Evolutionary conservation across 495 filamentous ascomycete species (phyloP).

Genomic region (Hyphodiscus hymeniophilus): DNA sequence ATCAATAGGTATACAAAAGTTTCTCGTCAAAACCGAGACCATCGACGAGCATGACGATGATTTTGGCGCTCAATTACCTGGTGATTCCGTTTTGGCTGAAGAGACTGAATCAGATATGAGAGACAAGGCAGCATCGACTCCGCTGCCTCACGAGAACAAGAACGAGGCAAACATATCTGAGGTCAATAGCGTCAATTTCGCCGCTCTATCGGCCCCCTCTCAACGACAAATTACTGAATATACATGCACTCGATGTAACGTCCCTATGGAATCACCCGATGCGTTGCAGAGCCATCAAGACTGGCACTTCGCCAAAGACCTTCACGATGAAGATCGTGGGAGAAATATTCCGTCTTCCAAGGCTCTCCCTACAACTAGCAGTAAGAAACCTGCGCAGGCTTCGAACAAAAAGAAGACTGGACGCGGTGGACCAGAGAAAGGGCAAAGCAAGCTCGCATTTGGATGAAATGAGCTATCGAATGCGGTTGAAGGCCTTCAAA

Average conservation of each 20-base stretch:
- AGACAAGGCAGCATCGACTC: constrained; percentile 5
- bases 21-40: constrained; percentile 36
- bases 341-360: constrained; percentile 1
- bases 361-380: constrained; percentile 5
- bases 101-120: constrained; percentile 23
- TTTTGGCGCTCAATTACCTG: constrained; percentile 13
- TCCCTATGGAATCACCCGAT: constrained; percentile 40
- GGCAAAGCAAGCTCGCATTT: constrained; percentile 69
- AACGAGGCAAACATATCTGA: constrained; percentile 23
- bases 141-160: constrained; percentile 22
- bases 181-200: background rate
- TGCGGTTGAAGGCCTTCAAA: background rate
- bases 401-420: constrained; percentile 11
- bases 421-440: constrained; percentile 56
- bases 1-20: constrained; percentile 46
- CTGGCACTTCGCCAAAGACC: constrained; percentile 90
- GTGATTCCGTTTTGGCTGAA: constrained; percentile 15
- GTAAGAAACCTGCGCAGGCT: constrained; percentile 26
- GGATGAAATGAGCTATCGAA: constrained; percentile 33
- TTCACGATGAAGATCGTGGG: constrained; percentile 55
- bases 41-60: constrained; percentile 18
- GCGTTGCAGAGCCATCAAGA: constrained; percentile 75
- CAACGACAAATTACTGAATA: constrained; percentile 33
- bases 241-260: constrained; percentile 58
- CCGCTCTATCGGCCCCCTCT: constrained; percentile 18